A percentile compares a stretch with the other conserved stretches of the same genome.
These are phyloP conservation scores for Hyphodiscus sp. DNA, from an alignment of 2,329 filamentous ascomycete species.

Conservation along the genomic window DNA sequence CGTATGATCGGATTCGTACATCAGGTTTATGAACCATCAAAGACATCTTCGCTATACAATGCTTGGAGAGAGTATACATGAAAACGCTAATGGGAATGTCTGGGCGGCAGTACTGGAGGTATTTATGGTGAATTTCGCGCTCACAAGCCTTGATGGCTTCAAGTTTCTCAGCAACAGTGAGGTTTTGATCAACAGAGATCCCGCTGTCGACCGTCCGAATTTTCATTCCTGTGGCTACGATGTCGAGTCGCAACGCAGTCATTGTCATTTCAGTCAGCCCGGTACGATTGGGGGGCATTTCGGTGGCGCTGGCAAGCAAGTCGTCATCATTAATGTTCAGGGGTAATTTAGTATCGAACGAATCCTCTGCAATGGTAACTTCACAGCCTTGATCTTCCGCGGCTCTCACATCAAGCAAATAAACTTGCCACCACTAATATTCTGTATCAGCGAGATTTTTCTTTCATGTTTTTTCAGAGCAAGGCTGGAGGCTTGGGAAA, in stretches of 20 bases:
- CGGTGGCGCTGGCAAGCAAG: neutral
- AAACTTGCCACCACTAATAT: constrained; percentile 47
- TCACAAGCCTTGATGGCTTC: neutral
- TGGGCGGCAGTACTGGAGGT: neutral
- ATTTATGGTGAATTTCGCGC: neutral
- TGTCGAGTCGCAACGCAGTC: neutral
- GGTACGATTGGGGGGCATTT: neutral
- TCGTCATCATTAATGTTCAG: neutral
- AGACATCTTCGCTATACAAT: neutral
- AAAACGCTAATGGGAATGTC: neutral
- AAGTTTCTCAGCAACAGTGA: neutral
- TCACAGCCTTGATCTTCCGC: constrained; percentile 43
- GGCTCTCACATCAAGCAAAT: constrained; percentile 48
- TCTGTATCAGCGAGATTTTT: neutral
- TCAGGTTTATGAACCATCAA: neutral
- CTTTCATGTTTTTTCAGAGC: neutral
- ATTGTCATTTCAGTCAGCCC: neutral
- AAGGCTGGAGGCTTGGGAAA: neutral
- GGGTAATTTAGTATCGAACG: neutral
- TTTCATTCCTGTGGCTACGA: neutral
- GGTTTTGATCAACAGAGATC: neutral
- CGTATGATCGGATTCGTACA: neutral
- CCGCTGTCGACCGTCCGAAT: neutral
- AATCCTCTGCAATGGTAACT: neutral
- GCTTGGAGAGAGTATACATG: neutral